Evolutionary conservation across 108 stramenopile genomes (phyloP).

Genomic region (Mayamaea pseudoterrestris): DNA sequence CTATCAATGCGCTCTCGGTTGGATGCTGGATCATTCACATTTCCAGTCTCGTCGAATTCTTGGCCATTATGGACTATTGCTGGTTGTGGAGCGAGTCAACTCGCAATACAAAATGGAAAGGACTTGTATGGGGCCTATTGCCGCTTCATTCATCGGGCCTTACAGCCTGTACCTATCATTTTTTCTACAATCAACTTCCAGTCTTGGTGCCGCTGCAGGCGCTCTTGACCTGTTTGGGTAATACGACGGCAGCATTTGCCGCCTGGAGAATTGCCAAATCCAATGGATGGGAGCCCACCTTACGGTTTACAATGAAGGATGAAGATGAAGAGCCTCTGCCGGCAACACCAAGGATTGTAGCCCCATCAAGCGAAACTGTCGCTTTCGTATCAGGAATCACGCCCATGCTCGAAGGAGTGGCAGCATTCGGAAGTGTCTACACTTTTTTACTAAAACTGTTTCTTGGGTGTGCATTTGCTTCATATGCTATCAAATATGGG

Average conservation of each 20-base stretch:
- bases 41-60: slow-evolving; percentile 74
- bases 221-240: slow-evolving; percentile 62
- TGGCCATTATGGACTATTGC: slow-evolving; percentile 84
- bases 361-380: slow-evolving; percentile 6
- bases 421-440: slow-evolving; percentile 49
- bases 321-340: not conserved
- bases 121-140: slow-evolving; percentile 85
- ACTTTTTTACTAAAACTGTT: slow-evolving; percentile 70
- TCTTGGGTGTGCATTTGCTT: slow-evolving; percentile 58
- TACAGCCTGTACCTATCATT: slow-evolving; percentile 86
- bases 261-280: slow-evolving; percentile 60
- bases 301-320: not conserved
- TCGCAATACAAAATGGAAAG: slow-evolving; percentile 72
- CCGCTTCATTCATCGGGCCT: slow-evolving; percentile 85
- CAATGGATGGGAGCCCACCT: slow-evolving; percentile 41
- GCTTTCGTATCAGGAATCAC: slow-evolving; percentile 73
- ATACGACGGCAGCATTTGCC: slow-evolving; percentile 65
- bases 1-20: slow-evolving; percentile 40
- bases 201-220: slow-evolving; percentile 82
- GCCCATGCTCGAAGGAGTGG: slow-evolving; percentile 33
- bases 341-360: not conserved
- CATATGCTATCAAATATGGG: slow-evolving; percentile 73
- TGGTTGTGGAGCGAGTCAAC: slow-evolving; percentile 70
- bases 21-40: slow-evolving; percentile 85
- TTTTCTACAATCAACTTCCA: slow-evolving; percentile 82